phyloP scores from a whole-genome alignment of 1,284 basidiomycete genomes.

The Malassezia furfur region DNA sequence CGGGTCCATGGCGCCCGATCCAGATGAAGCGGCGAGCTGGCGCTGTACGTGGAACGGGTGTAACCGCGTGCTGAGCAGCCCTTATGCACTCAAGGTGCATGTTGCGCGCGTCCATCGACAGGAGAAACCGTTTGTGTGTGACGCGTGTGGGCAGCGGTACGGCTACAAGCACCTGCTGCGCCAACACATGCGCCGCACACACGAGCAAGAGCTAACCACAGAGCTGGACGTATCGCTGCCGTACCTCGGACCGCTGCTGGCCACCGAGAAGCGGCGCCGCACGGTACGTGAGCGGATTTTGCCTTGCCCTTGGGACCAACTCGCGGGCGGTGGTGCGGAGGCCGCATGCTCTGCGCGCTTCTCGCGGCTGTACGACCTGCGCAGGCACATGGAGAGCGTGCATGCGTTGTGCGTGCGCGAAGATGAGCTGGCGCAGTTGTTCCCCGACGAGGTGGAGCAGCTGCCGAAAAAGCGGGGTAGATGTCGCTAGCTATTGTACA shows the following conservation, averaged over 20 bases:
- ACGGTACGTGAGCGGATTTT: neutral
- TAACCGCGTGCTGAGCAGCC: conserved; percentile 1
- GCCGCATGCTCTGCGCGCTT: conserved; percentile 1
- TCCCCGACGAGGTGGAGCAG: neutral
- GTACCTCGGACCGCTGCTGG: neutral
- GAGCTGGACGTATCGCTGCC: neutral
- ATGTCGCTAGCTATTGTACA: neutral
- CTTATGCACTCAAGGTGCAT: conserved; percentile 8
- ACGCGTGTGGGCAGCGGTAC: conserved; percentile 6
- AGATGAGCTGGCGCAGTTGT: conserved; percentile 2
- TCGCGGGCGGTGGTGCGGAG: neutral
- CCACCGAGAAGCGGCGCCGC: neutral
- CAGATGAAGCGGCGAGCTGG: neutral
- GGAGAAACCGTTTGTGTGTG: conserved; percentile 9
- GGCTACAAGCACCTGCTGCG: conserved; percentile 14
- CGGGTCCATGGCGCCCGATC: no score
- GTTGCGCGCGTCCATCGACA: conserved; percentile 3
- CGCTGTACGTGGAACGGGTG: conserved; percentile 16
- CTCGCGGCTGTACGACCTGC: conserved; percentile 15
- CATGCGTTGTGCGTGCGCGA: conserved; percentile 8
- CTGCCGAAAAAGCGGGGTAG: conserved; percentile 8
- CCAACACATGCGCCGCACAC: neutral
- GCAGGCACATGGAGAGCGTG: conserved; percentile 13
- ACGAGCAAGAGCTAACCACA: neutral
- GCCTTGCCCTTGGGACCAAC: conserved; percentile 1